Evolutionary conservation across 345 rosid species (phyloP), one percentile per base, ranked within the genome.

Genomic region (Pugionium cornutum): DNA sequence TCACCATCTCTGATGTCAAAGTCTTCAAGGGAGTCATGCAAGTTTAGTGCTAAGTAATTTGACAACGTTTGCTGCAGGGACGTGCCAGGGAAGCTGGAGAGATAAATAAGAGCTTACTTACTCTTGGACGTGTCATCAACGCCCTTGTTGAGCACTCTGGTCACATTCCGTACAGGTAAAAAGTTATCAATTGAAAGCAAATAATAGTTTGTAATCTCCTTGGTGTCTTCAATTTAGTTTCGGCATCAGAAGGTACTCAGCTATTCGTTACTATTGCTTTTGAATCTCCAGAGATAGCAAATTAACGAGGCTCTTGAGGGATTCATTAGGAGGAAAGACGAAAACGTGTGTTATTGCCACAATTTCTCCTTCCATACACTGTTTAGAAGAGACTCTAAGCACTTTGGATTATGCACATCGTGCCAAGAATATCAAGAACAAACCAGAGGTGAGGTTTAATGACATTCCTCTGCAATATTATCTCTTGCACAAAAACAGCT

Each of bases 31-130:
- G n/a, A 55, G 53, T 75, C 71, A 50, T 70, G 39, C 8, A 43
- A 34, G 6, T 18, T 11, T 58, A 30, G 56, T 41, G 50, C 31
- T 59, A 32, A 43, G 30, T 34, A 53, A 37, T 4, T 52, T 66
- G 70, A 53, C 39, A 55, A 67, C 10, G 35, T 45, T 55, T 76
- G 57, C 75, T 82, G 69, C 88, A 94, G 99, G 96, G 99, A 58
- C 83, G 99, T 79, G 99, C 96, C 68, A 87, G 99, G 82, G 99
- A 94, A 82, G 99, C 97, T 47, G 97, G 96, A 63, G 99, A 94
- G 83, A 94, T 94, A 53, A 94, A 94, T 75, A 94, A 94, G 76
- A 94, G 97, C 75, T 84, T 94, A 82, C 99, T 94, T 59, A 94
- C 99, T 44, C 97, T 91, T 73, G 97, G 99, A 44, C 97, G 96